Percentiles rank a stretch among this genome's conserved stretches.
phyloP scores from a whole-genome alignment of 1,284 basidiomycete species.

The Microbotryomycetes sp. region DNA sequence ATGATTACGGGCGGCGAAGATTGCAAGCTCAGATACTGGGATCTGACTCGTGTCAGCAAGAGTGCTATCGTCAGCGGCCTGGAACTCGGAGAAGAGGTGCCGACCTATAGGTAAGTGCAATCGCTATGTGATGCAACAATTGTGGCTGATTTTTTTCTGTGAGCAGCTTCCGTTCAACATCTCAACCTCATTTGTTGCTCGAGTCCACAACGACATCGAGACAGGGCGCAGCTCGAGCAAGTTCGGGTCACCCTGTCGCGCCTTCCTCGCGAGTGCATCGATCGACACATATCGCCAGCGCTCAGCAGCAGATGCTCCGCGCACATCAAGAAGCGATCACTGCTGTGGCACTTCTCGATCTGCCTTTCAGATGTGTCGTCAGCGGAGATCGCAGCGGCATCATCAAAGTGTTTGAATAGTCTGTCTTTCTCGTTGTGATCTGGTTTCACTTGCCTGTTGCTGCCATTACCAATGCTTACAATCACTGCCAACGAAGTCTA shows the following conservation, averaged over 20 bases:
- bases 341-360: constrained; percentile 69
- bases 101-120: constrained; percentile 57
- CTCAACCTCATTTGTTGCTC: constrained; percentile 19
- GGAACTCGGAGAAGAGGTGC: constrained; percentile 61
- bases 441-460: no score
- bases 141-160: neutral
- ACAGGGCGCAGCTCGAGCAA: neutral
- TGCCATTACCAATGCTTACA: no score
- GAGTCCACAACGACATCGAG: constrained; percentile 7
- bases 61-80: constrained; percentile 65
- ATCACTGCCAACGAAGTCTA: no score
- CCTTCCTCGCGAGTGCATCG: constrained; percentile 48
- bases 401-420: constrained; percentile 58
- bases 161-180: constrained; percentile 15
- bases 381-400: constrained; percentile 75
- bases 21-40: constrained; percentile 72
- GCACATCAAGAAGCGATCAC: constrained; percentile 79
- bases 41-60: constrained; percentile 59
- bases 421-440: neutral
- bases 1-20: constrained; percentile 77
- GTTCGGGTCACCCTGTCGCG: neutral
- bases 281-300: constrained; percentile 66
- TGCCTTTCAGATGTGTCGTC: constrained; percentile 77
- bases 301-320: constrained; percentile 67
- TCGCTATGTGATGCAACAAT: neutral